Conservation (phyloP, 2,329 filamentous ascomycete species). For the Arthroderma sp. region DNA sequence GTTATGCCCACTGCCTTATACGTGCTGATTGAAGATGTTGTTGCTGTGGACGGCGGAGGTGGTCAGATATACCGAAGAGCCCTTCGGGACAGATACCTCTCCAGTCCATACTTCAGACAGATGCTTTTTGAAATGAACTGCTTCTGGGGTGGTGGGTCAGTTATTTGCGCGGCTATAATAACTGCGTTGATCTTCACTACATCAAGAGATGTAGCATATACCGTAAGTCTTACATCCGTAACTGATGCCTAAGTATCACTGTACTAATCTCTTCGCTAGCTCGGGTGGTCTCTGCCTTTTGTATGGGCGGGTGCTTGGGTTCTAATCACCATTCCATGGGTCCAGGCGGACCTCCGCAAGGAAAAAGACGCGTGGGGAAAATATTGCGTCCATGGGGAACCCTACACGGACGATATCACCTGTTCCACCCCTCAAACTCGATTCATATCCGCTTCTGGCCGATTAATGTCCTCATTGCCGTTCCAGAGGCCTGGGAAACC, state of each 20-base stretch:
- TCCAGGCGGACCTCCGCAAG: constrained; percentile 34
- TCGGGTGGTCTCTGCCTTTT: constrained; percentile 35
- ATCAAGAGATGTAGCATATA: constrained; percentile 38
- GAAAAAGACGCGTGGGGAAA: constrained; percentile 34
- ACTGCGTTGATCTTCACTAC: constrained; percentile 41
- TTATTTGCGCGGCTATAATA: constrained; percentile 37
- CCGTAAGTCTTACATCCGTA: constrained; percentile 21
- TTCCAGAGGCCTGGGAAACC: constrained; percentile 13
- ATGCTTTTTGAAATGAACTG: constrained; percentile 45
- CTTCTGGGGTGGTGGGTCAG: constrained; percentile 45
- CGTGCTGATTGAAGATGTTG: constrained; percentile 55
- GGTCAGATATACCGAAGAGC: constrained; percentile 43
- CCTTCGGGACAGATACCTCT: constrained; percentile 41
- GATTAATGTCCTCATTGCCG: constrained; percentile 12
- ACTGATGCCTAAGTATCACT: background rate
- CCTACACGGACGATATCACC: constrained; percentile 28
- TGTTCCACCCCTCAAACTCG: constrained; percentile 28
- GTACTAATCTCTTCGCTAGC: constrained; percentile 15
- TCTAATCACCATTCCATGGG: constrained; percentile 37
- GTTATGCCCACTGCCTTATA: constrained; percentile 49
- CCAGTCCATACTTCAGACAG: constrained; percentile 42
- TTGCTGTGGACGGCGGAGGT: constrained; percentile 54
- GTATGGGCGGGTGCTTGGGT: constrained; percentile 35
- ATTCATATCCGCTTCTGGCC: constrained; percentile 22
- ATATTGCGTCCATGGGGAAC: constrained; percentile 26